Percentiles rank a stretch among this genome's conserved stretches.
phyloP scores from a whole-genome alignment of 257 asterid species.

The Cruciata laevipes region DNA sequence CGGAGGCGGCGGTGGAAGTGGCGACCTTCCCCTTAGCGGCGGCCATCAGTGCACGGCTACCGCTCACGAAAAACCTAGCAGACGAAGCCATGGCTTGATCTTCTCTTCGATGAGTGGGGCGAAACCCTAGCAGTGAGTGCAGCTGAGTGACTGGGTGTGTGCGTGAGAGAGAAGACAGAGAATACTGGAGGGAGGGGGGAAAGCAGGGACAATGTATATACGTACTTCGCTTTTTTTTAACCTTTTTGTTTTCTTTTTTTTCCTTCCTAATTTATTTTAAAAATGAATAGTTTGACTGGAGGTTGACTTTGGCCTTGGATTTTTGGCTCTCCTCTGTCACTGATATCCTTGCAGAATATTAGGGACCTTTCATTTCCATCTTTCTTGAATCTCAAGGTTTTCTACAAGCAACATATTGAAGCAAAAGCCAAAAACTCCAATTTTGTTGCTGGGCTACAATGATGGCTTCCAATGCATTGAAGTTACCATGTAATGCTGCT shows the following conservation, averaged over 20 bases:
- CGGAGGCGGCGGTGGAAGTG: conserved; percentile 15
- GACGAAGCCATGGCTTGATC: conserved; percentile 30
- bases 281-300: too few relatives aligned
- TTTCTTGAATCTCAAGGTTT: too few relatives aligned
- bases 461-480: conserved; percentile 5
- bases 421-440: neutral
- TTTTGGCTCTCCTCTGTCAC: too few relatives aligned
- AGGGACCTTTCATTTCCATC: too few relatives aligned
- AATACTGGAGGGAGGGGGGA: neutral
- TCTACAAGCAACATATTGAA: neutral
- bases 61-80: conserved; percentile 33
- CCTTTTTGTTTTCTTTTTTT: too few relatives aligned
- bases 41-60: conserved; percentile 40
- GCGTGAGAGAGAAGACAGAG: neutral
- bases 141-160: neutral
- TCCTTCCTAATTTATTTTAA: too few relatives aligned
- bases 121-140: conserved; percentile 10
- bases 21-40: conserved; percentile 36
- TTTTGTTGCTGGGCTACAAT: neutral
- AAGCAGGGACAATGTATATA: neutral
- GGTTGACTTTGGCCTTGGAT: too few relatives aligned
- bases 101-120: neutral
- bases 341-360: too few relatives aligned
- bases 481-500: conserved; percentile 6
- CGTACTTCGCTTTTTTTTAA: too few relatives aligned